Conservation (phyloP, 352 stramenopile genomes). For the Elongisporangium undulatum region DNA sequence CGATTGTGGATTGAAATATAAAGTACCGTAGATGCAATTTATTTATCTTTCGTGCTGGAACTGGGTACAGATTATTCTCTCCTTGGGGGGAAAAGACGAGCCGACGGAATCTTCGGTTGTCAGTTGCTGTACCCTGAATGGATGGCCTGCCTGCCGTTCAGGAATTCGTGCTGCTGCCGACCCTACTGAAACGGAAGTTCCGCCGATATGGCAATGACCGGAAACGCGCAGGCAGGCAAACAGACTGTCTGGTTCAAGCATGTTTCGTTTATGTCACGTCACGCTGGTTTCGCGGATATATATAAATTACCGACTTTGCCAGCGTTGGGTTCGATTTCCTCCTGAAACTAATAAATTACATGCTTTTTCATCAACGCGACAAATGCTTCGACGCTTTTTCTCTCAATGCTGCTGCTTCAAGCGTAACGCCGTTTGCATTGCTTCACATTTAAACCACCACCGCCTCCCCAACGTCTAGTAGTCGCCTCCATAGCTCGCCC, state of each 20-base stretch:
- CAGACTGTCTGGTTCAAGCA: no score
- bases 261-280: no score
- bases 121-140: not conserved
- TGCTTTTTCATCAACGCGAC: no score
- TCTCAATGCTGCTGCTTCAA: no score
- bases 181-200: no score
- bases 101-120: not conserved
- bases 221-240: no score
- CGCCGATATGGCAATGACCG: no score
- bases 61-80: not conserved
- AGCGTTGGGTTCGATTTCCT: not conserved
- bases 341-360: not conserved
- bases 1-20: not conserved
- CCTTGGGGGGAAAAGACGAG: not conserved
- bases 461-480: not conserved
- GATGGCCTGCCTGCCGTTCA: not conserved
- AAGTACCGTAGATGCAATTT: not conserved
- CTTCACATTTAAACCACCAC: not conserved
- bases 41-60: not conserved
- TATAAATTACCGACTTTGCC: no score
- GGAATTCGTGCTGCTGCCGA: not conserved
- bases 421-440: no score
- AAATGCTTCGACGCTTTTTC: no score
- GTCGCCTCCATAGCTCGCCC: not conserved
- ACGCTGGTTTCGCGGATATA: no score